These are phyloP conservation scores for Kingdonia uniflora DNA, from an alignment of 164 flowering plant genomes.

Conservation along the genomic window DNA sequence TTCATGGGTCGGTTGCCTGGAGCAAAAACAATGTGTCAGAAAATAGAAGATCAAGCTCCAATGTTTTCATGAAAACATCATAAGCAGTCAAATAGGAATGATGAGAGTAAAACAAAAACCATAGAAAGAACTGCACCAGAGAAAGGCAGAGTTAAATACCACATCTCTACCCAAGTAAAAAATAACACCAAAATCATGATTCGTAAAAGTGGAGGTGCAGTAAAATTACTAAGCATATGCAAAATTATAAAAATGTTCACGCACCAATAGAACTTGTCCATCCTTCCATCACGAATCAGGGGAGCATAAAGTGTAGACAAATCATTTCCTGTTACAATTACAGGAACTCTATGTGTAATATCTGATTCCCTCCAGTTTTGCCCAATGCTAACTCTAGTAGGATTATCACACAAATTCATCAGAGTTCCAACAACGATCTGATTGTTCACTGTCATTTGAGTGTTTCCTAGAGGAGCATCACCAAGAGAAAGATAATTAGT, in stretches of 20 bases:
- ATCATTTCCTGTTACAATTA: constrained; percentile 91
- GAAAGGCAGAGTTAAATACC: background rate
- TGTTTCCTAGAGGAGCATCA: constrained; percentile 43
- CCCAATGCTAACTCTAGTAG: constrained; percentile 89
- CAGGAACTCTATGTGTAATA: constrained; percentile 64
- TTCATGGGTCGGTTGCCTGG: constrained; percentile 86
- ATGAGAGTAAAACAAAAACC: too few relatives aligned
- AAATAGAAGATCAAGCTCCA: background rate
- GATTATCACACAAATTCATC: constrained; percentile 92
- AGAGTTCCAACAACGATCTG: constrained; percentile 91
- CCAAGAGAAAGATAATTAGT: background rate
- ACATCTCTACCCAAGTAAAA: too few relatives aligned
- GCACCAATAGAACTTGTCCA: constrained; percentile 96
- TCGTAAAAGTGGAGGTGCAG: background rate
- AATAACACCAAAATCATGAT: too few relatives aligned
- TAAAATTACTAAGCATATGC: background rate
- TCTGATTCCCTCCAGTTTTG: constrained; percentile 89
- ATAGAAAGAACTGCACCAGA: too few relatives aligned
- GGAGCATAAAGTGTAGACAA: constrained; percentile 88
- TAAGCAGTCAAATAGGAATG: too few relatives aligned
- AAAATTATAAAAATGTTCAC: constrained; percentile 4
- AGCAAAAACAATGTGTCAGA: background rate
- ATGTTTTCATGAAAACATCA: too few relatives aligned
- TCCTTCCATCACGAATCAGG: constrained; percentile 94
- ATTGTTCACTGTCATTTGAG: constrained; percentile 96